Evolutionary conservation across 257 asterid genomes (phyloP), one percentile per base, ranked within the genome.

Genomic region (Solanum habrochaites): DNA sequence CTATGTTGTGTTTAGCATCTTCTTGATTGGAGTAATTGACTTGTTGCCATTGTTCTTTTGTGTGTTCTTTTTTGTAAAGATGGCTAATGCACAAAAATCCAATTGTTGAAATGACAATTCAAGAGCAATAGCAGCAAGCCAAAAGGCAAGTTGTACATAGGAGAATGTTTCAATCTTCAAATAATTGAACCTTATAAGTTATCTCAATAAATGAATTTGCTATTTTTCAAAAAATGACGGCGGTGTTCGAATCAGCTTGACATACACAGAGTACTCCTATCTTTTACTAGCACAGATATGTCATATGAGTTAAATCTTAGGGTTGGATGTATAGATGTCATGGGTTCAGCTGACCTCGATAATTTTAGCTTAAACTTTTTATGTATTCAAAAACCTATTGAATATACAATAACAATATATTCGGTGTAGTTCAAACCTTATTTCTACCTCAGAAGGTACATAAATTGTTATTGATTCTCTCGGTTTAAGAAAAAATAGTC

Each of bases 391-490:
- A 60, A 23, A 23, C 6, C 3, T 60, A 10, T 60, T 60, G 29
- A 60, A 14, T 10, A 60, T 62, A n/a, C 15, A 62, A 10, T 1
- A 1, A 23, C 3, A 23, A 2, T n/a, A n/a, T 11, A 62, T 23
- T 0, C 0, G 11, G 14, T 60, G 3, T 23, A 23, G 29, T 60
- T 15, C 1, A 62, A 12, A 62, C 31, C 15, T 4, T 2, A 0
- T 14, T 1, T 1, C 8, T 62, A n/a, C 7, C 70, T 62, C 15
- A 62, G 0, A 10, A 1, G 64, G 3, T 62, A 62, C 3, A 62
- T 13, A 62, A 0, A 0, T 11, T 23, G 3, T 62, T 62, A 4
- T 1, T 2, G 3, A 10, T 58, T 4, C 8, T 7, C 8, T 21
- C 31, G 3, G 3, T 16, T 49, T 2, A 49, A 5, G 23, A 8